Base-by-base conservation (phyloP, 2,329 filamentous ascomycete genomes). In the Orbilia ellipsospora region DNA sequence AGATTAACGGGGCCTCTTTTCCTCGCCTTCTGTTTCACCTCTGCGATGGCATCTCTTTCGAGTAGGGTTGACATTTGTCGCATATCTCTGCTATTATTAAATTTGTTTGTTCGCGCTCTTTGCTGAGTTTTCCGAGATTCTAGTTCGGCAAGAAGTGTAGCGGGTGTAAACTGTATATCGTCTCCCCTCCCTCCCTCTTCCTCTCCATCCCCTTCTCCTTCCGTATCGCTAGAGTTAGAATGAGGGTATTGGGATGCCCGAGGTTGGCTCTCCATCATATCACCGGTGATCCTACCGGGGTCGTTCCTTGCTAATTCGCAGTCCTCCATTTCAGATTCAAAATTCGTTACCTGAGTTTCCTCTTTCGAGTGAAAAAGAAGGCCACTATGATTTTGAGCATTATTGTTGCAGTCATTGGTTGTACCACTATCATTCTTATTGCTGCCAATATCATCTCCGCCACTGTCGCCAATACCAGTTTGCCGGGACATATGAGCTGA, bases 91-190 rank as follows among this genome's bases (percentile, higher is more conserved):
- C n/a, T 8, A 44, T 15, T 13, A 48, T 18, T 60, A 12, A 45
- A 10, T 28, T 75, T 75, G 31, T 75, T 75, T 31, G 90, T 95
- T 42, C 95, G 89, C 77, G 90, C 86, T 82, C 92, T 94, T 80
- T 96, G 90, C 79, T 97, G 92, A 73, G 92, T 90, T 81, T 99
- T 98, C 60, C 95, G 90, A 77, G 96, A 84, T 81, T 97, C 93
- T 6, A 99, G 85, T 81, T 99, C 95, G 0, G 95, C 95, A 23
- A 99, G 87, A 0, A 99, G 86, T 0, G 95, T 99, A 0, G 93
- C 96, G 0, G 95, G 95, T 2, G 90, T 59, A 18, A 75, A 75
- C 20, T 16, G 52, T 12, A 45, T 36, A n/a, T 50, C 16, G 2
- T 44, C 69, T 36, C 85, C 83, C 52, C 67, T 57, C 10, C 13